phyloP scores from a whole-genome alignment of 148 eudicot genomes.

The Rhododendron ovatum region DNA sequence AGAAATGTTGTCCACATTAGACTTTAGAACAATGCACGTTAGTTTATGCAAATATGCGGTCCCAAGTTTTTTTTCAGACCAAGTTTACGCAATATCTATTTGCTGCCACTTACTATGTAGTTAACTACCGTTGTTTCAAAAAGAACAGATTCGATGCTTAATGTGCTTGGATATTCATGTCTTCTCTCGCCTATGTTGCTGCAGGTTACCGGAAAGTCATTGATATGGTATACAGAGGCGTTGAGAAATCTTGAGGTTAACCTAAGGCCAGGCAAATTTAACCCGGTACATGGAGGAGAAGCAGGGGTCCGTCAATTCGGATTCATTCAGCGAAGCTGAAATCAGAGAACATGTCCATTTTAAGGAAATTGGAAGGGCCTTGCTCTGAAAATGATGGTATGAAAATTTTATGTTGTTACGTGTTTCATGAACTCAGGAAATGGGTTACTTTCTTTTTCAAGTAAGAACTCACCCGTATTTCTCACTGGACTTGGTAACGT shows the following conservation, averaged over 20 bases:
- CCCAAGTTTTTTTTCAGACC: background rate
- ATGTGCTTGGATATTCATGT: background rate
- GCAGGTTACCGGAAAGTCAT: conserved; percentile 94
- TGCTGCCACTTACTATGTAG: background rate
- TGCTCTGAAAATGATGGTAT: background rate
- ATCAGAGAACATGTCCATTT: conserved; percentile 1
- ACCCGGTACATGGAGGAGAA: conserved; percentile 10
- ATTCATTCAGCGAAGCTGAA: conserved; percentile 4
- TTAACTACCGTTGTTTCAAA: background rate
- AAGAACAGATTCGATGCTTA: background rate
- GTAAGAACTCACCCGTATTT: background rate
- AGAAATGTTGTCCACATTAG: background rate
- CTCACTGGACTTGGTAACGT: background rate
- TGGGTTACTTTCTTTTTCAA: background rate
- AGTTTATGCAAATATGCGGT: background rate
- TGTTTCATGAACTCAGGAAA: background rate
- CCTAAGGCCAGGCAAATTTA: conserved; percentile 6
- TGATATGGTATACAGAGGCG: conserved; percentile 22
- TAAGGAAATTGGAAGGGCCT: background rate
- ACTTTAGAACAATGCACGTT: background rate
- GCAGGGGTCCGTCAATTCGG: background rate
- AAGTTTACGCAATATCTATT: background rate
- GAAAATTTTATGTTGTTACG: background rate
- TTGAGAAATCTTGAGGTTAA: conserved; percentile 12
- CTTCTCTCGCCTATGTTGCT: conserved; percentile 10